Evolutionary conservation across 208 protist genomes (phyloP).

Genomic region (Tritrichomonas foetus): DNA sequence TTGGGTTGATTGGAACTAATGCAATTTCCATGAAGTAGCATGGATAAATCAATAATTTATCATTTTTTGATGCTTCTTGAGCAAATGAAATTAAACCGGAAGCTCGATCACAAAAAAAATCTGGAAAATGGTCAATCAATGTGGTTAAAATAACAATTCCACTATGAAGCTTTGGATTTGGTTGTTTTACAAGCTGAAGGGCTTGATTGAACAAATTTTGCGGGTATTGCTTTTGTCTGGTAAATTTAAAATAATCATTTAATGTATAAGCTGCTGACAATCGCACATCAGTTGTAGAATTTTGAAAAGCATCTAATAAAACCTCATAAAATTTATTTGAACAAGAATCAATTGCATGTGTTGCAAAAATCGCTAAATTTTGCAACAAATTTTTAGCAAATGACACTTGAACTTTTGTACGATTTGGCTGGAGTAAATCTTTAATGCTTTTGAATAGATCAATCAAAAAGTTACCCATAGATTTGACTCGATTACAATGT

Average conservation of each 20-base stretch:
- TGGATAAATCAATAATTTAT: not conserved
- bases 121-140: not conserved
- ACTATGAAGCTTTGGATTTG: not conserved
- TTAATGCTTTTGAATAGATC: not conserved
- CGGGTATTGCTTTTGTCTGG: not conserved
- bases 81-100: not conserved
- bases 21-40: not conserved
- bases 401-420: not conserved
- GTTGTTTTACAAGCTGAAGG: not conserved
- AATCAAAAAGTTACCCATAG: not conserved
- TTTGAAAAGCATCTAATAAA: not conserved
- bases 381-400: not conserved
- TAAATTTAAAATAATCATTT: not conserved
- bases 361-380: not conserved
- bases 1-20: not conserved
- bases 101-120: not conserved
- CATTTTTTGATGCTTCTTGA: not conserved
- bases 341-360: not conserved
- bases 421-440: not conserved
- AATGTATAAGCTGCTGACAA: not conserved
- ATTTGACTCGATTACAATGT: not conserved
- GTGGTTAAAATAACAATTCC: not conserved
- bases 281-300: not conserved
- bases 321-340: not conserved
- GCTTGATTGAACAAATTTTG: not conserved